Conservation (phyloP, 495 filamentous ascomycete genomes). For the Penicillium paxilli region DNA sequence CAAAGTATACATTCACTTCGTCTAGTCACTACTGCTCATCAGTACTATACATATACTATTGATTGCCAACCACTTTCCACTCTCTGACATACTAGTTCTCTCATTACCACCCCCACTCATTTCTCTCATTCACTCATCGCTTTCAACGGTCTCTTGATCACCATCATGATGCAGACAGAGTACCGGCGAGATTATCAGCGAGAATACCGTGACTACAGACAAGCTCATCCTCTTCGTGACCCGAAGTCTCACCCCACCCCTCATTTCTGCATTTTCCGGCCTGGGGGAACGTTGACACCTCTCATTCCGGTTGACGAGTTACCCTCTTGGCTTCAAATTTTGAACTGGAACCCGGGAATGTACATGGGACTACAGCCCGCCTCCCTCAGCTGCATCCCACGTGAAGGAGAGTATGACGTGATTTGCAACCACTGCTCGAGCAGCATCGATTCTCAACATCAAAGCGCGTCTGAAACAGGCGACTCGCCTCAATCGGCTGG, state of each 20-base stretch:
- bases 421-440: constrained; percentile 35
- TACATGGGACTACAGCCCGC: constrained; percentile 24
- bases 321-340: constrained; percentile 36
- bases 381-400: constrained; percentile 21
- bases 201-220: background rate
- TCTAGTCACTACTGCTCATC: background rate
- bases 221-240: background rate
- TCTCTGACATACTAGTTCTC: background rate
- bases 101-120: background rate
- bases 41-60: background rate
- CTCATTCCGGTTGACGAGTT: constrained; percentile 41
- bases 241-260: constrained; percentile 26
- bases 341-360: constrained; percentile 21
- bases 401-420: constrained; percentile 40
- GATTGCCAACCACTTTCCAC: background rate
- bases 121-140: background rate
- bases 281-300: constrained; percentile 24
- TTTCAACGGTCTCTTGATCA: background rate
- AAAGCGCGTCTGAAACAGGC: constrained; percentile 28
- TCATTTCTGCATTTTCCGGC: constrained; percentile 37
- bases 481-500: constrained; percentile 3
- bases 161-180: too few relatives aligned
- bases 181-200: too few relatives aligned
- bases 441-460: constrained; percentile 28
- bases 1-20: background rate